phyloP scores from a whole-genome alignment of 176 grass and related monocot species.

The Puccinellia tenuiflora region DNA sequence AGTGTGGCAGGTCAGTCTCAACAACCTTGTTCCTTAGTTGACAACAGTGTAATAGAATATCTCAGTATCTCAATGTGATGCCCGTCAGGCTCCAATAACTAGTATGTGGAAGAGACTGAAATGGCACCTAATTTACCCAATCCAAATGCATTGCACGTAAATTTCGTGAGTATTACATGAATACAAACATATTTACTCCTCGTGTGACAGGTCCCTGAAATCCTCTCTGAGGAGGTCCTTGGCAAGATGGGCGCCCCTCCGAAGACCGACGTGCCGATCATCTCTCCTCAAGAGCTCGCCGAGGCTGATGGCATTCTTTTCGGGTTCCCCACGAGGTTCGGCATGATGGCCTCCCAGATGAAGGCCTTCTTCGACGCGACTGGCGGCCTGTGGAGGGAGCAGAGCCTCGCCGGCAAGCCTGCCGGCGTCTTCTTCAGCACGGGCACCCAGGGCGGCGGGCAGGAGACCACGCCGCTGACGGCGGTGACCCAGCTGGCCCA shows the following conservation, averaged over 20 bases:
- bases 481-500: conserved; percentile 67
- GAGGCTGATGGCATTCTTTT: conserved; percentile 49
- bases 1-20: conserved; percentile 72
- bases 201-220: conserved; percentile 42
- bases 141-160: neutral
- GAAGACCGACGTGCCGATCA: conserved; percentile 35
- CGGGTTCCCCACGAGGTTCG: conserved; percentile 49
- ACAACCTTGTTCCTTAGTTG: neutral
- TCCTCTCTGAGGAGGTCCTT: conserved; percentile 42
- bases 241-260: conserved; percentile 67
- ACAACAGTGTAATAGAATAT: neutral
- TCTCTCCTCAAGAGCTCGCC: conserved; percentile 38
- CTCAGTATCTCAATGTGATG: neutral
- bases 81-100: neutral
- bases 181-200: neutral
- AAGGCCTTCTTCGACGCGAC: conserved; percentile 50
- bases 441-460: conserved; percentile 46
- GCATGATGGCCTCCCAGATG: conserved; percentile 54
- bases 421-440: conserved; percentile 55
- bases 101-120: neutral
- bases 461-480: conserved; percentile 57
- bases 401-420: conserved; percentile 54
- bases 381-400: conserved; percentile 40
- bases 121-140: neutral
- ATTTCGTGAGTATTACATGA: neutral